These are phyloP conservation scores for Austroboletus eburneus DNA, from an alignment of 768 basidiomycete genomes.

Conservation along the genomic window DNA sequence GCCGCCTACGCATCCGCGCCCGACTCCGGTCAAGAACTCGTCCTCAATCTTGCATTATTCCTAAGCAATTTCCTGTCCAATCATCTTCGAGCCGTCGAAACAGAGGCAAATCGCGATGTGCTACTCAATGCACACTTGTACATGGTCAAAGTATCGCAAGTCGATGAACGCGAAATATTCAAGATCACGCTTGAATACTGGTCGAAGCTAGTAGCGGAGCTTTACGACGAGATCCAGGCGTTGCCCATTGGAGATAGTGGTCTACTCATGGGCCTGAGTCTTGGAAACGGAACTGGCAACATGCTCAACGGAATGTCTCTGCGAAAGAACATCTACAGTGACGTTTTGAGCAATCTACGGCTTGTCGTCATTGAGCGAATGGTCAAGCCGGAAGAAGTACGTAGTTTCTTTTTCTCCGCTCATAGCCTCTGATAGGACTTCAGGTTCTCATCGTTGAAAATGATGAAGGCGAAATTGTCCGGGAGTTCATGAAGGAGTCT, in stretches of 20 bases:
- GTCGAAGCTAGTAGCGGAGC: constrained; percentile 90
- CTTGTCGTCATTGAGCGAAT: constrained; percentile 97
- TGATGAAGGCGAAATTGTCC: constrained; percentile 98
- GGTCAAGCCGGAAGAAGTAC: constrained; percentile 98
- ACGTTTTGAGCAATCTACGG: constrained; percentile 90
- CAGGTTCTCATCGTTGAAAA: constrained; percentile 98
- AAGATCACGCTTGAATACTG: constrained; percentile 99
- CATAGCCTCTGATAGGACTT: constrained; percentile 6
- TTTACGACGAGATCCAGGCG: constrained; percentile 96
- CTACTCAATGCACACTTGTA: constrained; percentile 96
- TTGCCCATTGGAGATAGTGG: constrained; percentile 85
- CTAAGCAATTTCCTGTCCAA: constrained; percentile 92
- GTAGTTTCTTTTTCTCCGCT: constrained; percentile 14
- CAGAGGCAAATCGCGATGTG: constrained; percentile 83
- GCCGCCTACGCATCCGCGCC: constrained; percentile 86
- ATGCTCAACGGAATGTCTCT: constrained; percentile 76
- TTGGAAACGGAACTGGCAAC: constrained; percentile 59
- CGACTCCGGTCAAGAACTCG: constrained; percentile 93
- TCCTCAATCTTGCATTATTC: constrained; percentile 97
- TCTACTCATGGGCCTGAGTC: constrained; percentile 82
- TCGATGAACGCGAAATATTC: constrained; percentile 98
- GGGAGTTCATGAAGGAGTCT: constrained; percentile 98
- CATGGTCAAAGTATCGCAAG: constrained; percentile 97
- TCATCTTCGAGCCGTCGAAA: constrained; percentile 93
- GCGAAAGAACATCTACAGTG: constrained; percentile 92